These are phyloP conservation scores for Penicillium occitanis DNA, from an alignment of 2,329 filamentous ascomycete species.

Conservation along the genomic window DNA sequence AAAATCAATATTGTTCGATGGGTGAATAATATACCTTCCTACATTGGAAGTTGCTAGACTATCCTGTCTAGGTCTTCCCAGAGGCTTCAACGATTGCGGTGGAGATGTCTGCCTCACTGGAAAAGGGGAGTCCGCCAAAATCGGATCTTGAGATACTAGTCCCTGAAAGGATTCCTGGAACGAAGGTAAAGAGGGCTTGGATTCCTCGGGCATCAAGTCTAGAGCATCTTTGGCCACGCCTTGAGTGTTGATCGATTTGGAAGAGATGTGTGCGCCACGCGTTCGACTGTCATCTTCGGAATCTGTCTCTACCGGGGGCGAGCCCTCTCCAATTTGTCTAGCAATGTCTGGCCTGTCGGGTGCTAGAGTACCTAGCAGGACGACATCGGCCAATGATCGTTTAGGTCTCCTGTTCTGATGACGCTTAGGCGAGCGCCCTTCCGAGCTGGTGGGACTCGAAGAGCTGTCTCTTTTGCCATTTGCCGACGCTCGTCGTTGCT, in stretches of 20 bases:
- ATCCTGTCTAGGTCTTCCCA: conserved; percentile 22
- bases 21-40: conserved; percentile 35
- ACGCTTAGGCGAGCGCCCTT: conserved; percentile 39
- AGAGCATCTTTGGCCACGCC: conserved; percentile 12
- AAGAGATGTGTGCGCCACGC: conserved; percentile 1
- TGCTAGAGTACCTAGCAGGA: conserved; percentile 65
- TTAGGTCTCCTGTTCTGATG: conserved; percentile 29
- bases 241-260: not conserved
- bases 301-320: conserved; percentile 42
- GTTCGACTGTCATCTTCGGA: conserved; percentile 27
- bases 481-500: conserved; percentile 26
- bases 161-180: conserved; percentile 12
- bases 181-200: conserved; percentile 12
- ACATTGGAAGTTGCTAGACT: conserved; percentile 33
- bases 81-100: not conserved
- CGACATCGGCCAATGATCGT: conserved; percentile 59
- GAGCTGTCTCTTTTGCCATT: conserved; percentile 27
- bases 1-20: conserved; percentile 35
- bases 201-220: not conserved
- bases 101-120: not conserved
- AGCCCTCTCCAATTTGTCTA: conserved; percentile 53
- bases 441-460: conserved; percentile 33
- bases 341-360: conserved; percentile 67
- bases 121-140: not conserved
- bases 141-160: conserved; percentile 10